phyloP scores from a whole-genome alignment of 169 alveolate genomes.

The Plasmodium cynomolgi region DNA sequence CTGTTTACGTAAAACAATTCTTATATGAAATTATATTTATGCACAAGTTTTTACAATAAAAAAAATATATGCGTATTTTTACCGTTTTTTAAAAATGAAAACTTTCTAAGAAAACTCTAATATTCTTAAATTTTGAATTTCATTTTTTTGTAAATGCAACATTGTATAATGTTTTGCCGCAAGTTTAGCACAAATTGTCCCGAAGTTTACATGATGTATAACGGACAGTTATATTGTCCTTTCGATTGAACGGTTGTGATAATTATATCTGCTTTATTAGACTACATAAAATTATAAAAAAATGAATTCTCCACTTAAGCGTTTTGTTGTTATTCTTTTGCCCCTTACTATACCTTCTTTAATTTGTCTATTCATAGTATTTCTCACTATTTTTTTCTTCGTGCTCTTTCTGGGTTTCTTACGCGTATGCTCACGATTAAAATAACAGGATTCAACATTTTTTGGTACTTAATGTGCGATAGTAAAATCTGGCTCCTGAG shows the following conservation, averaged over 20 bases:
- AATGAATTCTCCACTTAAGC: background rate
- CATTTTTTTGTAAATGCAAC: background rate
- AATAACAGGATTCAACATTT: background rate
- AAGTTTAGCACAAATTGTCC: background rate
- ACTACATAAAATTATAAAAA: background rate
- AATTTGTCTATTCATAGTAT: background rate
- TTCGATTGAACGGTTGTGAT: background rate
- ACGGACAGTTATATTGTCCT: background rate
- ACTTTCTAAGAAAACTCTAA: slow-evolving; percentile 16
- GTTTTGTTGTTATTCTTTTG: background rate
- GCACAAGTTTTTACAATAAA: slow-evolving; percentile 7
- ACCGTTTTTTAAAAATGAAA: slow-evolving; percentile 18
- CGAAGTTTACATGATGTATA: background rate
- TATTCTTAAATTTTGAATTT: slow-evolving; percentile 15
- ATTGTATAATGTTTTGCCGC: background rate
- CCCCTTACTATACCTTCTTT: background rate
- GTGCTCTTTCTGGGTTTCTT: background rate
- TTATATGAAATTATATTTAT: slow-evolving; percentile 13
- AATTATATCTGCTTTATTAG: background rate
- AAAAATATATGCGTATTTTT: background rate
- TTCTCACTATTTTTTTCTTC: background rate
- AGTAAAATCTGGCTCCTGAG: background rate
- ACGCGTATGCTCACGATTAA: background rate
- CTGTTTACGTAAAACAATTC: slow-evolving; percentile 11
- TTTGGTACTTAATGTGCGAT: background rate